These are phyloP conservation scores for Barbatosphaeria neglecta DNA, from an alignment of 495 filamentous ascomycete species.

Conservation along the genomic window DNA sequence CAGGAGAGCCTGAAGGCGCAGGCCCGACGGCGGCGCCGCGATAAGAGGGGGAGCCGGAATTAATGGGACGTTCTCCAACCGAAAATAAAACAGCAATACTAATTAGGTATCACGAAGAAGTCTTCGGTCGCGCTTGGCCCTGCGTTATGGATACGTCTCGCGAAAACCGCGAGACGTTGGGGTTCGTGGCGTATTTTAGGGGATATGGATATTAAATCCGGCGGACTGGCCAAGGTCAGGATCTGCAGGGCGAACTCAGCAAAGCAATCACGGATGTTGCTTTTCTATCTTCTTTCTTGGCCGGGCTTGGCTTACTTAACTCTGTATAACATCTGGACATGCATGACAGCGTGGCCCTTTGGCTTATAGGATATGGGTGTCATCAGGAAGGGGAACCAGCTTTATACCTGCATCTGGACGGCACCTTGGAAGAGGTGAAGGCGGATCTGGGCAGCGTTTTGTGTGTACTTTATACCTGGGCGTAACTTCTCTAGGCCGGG, in stretches of 20 bases:
- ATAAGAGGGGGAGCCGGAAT: constrained; percentile 12
- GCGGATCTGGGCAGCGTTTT: too few species aligned
- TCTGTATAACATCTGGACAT: too few species aligned
- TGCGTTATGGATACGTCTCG: neutral
- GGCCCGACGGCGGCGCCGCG: constrained; percentile 46
- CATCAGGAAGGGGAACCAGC: too few species aligned
- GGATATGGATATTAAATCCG: neutral
- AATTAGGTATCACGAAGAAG: too few species aligned
- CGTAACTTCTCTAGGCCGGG: too few species aligned
- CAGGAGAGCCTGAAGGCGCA: constrained; percentile 53
- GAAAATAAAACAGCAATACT: neutral
- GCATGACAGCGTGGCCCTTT: too few species aligned
- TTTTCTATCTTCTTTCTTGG: neutral
- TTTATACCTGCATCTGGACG: too few species aligned
- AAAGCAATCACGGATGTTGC: neutral
- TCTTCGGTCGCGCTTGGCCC: neutral
- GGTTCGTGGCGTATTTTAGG: neutral
- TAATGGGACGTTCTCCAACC: too few species aligned
- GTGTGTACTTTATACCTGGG: too few species aligned
- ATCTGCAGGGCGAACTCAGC: neutral
- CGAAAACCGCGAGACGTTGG: neutral
- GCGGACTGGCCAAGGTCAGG: neutral
- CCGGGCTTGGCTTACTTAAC: too few species aligned
- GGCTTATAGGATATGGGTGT: too few species aligned
- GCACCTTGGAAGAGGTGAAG: too few species aligned